Evolutionary conservation across 2,329 filamentous ascomycete genomes (phyloP), one percentile per base, ranked within the genome.

Genomic region (Acrodontium crateriforme): DNA sequence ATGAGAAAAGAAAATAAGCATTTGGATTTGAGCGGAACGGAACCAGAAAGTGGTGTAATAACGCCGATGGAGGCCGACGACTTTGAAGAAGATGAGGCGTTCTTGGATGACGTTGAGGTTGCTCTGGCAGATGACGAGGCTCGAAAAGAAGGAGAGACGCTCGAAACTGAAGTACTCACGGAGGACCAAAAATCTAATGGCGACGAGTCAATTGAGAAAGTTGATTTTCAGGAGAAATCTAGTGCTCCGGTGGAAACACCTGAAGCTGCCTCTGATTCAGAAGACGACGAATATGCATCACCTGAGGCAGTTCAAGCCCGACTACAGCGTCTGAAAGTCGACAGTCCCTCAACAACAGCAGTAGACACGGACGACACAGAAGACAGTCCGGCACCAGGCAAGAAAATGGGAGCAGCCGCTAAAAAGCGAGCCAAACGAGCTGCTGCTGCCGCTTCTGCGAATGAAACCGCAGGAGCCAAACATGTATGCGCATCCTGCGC

Each of bases 1-100:
- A 92, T 98, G 84, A 71, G 67, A 42, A 74, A 76, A 42, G 80
- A 98, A 45, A 78, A 85, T 44, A 61, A 63, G 25, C 63, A 73
- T 26, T 52, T 83, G 18, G 47, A 60, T 30, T 41, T 65, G 18
- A 56, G 59, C 13, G 50, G 52, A 4, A 31, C 29, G 20, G 52
- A 56, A 16, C 40, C 40, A 3, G 29, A 41, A 4, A 54, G 50
- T 24, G 50, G 47, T 11, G 37, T 51, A 3, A 42, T 28, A 9
- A 51, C 47, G 16, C 46, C 49, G 6, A 36, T 44, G 2, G 34
- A 44, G 3, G 46, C 45, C 41, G 50, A 53, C 2, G 46, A 44
- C 6, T 48, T 50, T 4, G 47, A 49, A 10, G 42, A 49, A 11
- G 26, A 30, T 6, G 32, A 43, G 7, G 22, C 26, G 13, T 9